phyloP scores from a whole-genome alignment of 164 flowering plant species.

The Saururus chinensis region DNA sequence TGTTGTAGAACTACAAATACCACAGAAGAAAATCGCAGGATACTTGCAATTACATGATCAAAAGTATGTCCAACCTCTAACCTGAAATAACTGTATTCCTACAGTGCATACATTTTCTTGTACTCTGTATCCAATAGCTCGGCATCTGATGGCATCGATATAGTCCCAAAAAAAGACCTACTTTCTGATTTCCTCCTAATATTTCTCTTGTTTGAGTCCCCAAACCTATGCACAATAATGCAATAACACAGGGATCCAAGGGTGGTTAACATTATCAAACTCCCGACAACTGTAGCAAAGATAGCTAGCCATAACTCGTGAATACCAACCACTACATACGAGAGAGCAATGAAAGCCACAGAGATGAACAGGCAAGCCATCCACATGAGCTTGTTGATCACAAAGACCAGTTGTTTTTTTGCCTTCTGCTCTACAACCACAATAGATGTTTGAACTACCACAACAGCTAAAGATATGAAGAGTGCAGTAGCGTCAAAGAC shows the following conservation, averaged over 20 bases:
- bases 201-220: constrained; percentile 57
- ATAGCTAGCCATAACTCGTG: constrained; percentile 62
- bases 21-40: too few relatives aligned
- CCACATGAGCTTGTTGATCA: constrained; percentile 99
- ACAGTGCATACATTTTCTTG: constrained; percentile 78
- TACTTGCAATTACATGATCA: background rate
- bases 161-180: constrained; percentile 48
- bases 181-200: constrained; percentile 43
- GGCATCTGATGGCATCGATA: constrained; percentile 53
- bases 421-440: constrained; percentile 85
- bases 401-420: constrained; percentile 74
- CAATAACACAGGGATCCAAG: constrained; percentile 87
- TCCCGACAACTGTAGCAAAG: constrained; percentile 56
- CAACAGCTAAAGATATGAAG: constrained; percentile 92
- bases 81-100: background rate
- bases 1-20: too few relatives aligned
- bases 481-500: constrained; percentile 71
- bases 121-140: constrained; percentile 58
- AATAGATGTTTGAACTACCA: constrained; percentile 87
- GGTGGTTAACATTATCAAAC: constrained; percentile 68
- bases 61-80: background rate
- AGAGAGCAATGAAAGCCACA: constrained; percentile 65
- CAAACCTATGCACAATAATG: constrained; percentile 51
- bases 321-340: constrained; percentile 74
- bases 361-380: constrained; percentile 81